Evolutionary conservation across 2,329 filamentous ascomycete genomes (phyloP).

Genomic region (Ascochyta pisi): DNA sequence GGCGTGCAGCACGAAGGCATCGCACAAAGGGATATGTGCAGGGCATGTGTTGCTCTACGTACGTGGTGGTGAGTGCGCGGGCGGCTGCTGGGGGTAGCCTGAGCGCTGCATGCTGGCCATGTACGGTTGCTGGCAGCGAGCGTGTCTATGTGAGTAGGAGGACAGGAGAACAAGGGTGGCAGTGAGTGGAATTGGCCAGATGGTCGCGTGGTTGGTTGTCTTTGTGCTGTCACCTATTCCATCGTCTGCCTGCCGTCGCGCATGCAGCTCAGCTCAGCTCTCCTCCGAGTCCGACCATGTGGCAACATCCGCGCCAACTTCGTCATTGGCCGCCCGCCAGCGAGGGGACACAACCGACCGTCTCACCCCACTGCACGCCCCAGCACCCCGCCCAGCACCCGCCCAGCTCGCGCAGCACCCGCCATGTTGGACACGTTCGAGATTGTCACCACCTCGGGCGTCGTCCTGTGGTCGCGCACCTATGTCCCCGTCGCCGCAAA

Average conservation of each 20-base stretch:
- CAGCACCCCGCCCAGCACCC: not conserved
- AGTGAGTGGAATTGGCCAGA: not conserved
- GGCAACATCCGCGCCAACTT: slow-evolving; percentile 32
- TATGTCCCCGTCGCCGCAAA: slow-evolving; percentile 81
- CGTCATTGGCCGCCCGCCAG: slow-evolving; percentile 35
- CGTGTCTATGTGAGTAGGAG: not conserved
- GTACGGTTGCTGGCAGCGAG: not conserved
- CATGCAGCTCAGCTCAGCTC: slow-evolving; percentile 13
- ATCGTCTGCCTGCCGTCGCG: slow-evolving; percentile 1
- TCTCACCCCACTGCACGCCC: slow-evolving; percentile 11
- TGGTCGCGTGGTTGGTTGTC: not conserved
- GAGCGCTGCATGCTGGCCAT: slow-evolving; percentile 78
- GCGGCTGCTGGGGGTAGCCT: slow-evolving; percentile 74
- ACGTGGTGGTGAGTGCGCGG: slow-evolving; percentile 82
- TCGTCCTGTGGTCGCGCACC: slow-evolving; percentile 93
- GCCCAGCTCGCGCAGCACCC: not conserved
- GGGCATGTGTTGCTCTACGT: slow-evolving; percentile 7
- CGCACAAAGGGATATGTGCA: not conserved
- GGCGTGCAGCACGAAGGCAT: not conserved
- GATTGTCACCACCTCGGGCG: slow-evolving; percentile 92
- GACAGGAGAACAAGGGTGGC: not conserved
- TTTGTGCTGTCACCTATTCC: not conserved
- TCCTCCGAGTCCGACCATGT: slow-evolving; percentile 26
- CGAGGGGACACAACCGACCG: slow-evolving; percentile 5
- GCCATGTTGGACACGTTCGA: slow-evolving; percentile 95